Evolutionary conservation across 805 yeast species (phyloP), one percentile per base, ranked within the genome.

Genomic region (Nakazawaea laoshanensis): DNA sequence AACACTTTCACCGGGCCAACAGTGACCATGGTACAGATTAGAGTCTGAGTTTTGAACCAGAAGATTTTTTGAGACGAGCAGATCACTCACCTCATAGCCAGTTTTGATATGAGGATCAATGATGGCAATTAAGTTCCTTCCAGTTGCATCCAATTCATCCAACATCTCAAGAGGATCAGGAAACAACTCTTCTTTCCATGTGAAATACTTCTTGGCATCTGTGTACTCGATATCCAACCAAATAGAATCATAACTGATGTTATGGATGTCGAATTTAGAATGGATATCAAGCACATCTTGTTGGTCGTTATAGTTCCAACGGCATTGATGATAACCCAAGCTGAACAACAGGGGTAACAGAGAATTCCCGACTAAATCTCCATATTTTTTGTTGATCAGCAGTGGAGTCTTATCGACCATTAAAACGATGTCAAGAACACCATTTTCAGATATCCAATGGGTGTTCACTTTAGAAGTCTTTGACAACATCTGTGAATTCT

Each of bases 221-320:
- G 96, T 74, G 55, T 92, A 92, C 50, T 89, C 98, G 30, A 92
- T 72, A 54, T 92, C 97, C 24, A 92, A 67, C 98, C 98, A 92
- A 32, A 92, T 81, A 10, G 81, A 75, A 52, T 92, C 98, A 50
- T 77, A 83, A 2, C 97, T 96, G 37, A 92, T 75, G 27, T 63
- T 70, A 45, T 72, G 51, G 38, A 68, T 62, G 52, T 89, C 97
- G 68, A 92, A 79, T 36, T 73, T 66, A 2, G 63, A 51, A 42
- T 70, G 69, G 10, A 92, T 80, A 6, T 65, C 74, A n/a, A 86
- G 55, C 1, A 92, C 89, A 55, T 92, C 98, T 8, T 66, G 65
- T 49, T 84, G 88, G 45, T 82, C 88, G 50, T 85, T 84, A 58
- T 92, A 92, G 53, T 92, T 92, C 98, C 98, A 92, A 48, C 97